phyloP scores from a whole-genome alignment of 148 eudicot genomes.

The Euryodendron excelsum region DNA sequence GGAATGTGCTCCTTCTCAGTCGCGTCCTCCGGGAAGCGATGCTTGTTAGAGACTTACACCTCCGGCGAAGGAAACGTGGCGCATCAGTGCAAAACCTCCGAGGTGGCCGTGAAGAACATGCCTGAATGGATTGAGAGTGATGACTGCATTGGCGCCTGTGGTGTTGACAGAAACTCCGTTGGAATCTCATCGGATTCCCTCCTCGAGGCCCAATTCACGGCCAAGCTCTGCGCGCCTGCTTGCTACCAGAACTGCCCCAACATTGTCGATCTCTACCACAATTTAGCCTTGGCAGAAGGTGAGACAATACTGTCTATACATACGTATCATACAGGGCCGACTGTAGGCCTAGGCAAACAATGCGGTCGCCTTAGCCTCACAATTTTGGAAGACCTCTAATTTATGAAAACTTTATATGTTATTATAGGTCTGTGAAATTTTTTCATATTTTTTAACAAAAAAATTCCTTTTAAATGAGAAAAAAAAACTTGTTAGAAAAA shows the following conservation, averaged over 20 bases:
- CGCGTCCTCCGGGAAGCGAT: constrained; percentile 32
- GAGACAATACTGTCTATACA: too few species aligned
- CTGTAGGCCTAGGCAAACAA: too few species aligned
- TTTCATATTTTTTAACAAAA: too few species aligned
- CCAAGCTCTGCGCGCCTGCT: constrained; percentile 30
- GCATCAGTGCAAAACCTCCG: constrained; percentile 36
- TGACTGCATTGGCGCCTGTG: constrained; percentile 32
- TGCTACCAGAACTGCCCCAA: constrained; percentile 42
- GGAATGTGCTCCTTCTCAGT: constrained; percentile 38
- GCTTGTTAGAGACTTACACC: constrained; percentile 33
- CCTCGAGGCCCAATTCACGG: constrained; percentile 24
- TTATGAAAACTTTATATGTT: too few species aligned
- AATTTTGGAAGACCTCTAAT: too few species aligned
- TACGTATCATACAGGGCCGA: too few species aligned
- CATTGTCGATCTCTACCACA: constrained; percentile 40
- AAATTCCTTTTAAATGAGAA: too few species aligned
- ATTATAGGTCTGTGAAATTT: too few species aligned
- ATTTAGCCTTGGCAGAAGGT: constrained; percentile 46
- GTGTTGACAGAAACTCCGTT: constrained; percentile 30
- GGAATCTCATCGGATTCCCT: constrained; percentile 47
- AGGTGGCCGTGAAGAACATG: constrained; percentile 25
- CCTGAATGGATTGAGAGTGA: constrained; percentile 37
- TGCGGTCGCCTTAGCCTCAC: too few species aligned
- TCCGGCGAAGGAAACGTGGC: constrained; percentile 1
- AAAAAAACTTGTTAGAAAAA: too few species aligned